Evolutionary conservation across 2,329 filamentous ascomycete species (phyloP), one percentile per base, ranked within the genome.

Genomic region (Onygena corvina): DNA sequence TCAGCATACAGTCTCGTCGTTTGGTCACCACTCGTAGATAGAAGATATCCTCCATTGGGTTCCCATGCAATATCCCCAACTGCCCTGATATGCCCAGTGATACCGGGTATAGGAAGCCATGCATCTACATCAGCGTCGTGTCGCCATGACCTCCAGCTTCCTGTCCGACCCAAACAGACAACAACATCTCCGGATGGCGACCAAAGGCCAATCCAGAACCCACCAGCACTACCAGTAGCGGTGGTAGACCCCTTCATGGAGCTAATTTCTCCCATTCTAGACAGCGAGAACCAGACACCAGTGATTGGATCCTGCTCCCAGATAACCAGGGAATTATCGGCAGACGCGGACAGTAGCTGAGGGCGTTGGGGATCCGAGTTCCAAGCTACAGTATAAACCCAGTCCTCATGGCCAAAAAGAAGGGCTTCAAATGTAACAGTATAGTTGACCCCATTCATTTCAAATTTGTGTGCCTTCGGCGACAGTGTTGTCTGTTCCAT

Each of bases 171-270:
- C 14, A 98, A 76, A 53, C 86, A 89, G 3, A 84, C 82, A 11
- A 95, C 82, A 1, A 79, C 79, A 12, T 72, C 71, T 6, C 86
- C 86, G 55, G 82, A 74, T 2, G 87, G 86, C 4, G 85, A 84
- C 92, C 92, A 98, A 0, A 96, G 74, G 0, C 89, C 90, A 9
- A 85, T 88, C 90, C 92, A 98, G 64, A 96, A 95, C 0, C 92
- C 92, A 54, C 92, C 92, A 1, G 88, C 87, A 64, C 89, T 95
- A 42, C 92, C 92, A 0, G 92, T 98, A 0, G 92, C 92, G 2
- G 90, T 94, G 0, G 92, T 96, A 0, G 92, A 92, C 6, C 92
- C 92, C 63, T 98, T 96, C 60, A 94, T 86, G 12, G 84, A 78
- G 64, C 87, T 95, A 50, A 96, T 93, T 66, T 96, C 92, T 38